Evolutionary conservation across 805 yeast species (phyloP).

Genomic region (Blastobotrys americana): DNA sequence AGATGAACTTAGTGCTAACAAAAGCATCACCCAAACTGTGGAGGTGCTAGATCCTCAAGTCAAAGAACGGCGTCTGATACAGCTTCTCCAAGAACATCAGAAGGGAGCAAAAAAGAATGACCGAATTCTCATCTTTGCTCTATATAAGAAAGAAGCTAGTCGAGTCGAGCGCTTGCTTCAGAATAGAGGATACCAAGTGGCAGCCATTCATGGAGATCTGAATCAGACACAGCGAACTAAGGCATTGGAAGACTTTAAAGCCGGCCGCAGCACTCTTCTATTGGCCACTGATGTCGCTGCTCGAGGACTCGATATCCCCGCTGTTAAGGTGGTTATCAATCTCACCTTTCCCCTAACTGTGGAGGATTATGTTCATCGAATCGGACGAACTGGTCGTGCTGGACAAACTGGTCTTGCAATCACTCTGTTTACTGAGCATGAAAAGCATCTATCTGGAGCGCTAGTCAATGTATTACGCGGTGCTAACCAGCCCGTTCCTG

Average conservation of each 20-base stretch:
- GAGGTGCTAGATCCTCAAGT: conserved; percentile 80
- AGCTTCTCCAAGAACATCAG: conserved; percentile 67
- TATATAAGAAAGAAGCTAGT: conserved; percentile 94
- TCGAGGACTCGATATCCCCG: conserved; percentile 95
- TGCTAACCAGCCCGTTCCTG: conserved; percentile 94
- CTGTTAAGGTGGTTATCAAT: conserved; percentile 91
- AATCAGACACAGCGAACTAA: conserved; percentile 85
- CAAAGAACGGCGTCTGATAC: conserved; percentile 71
- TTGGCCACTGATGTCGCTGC: conserved; percentile 99
- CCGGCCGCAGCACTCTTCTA: conserved; percentile 65
- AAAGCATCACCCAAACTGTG: conserved; percentile 85
- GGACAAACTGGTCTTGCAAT: conserved; percentile 93
- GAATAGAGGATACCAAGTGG: conserved; percentile 68
- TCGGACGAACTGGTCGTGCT: conserved; percentile 97
- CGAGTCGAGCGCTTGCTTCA: conserved; percentile 73
- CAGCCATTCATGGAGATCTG: conserved; percentile 95
- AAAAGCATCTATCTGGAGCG: conserved; percentile 93
- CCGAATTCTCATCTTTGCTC: conserved; percentile 83
- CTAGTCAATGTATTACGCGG: conserved; percentile 85
- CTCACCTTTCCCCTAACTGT: conserved; percentile 93
- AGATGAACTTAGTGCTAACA: conserved; percentile 91
- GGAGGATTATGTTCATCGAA: conserved; percentile 95
- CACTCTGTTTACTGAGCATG: conserved; percentile 93
- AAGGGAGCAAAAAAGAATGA: conserved; percentile 58
- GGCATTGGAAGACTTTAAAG: conserved; percentile 79